Evolutionary conservation across 1,139 yeast species (phyloP), one percentile per base, ranked within the genome.

Genomic region (Hyphopichia fennica): DNA sequence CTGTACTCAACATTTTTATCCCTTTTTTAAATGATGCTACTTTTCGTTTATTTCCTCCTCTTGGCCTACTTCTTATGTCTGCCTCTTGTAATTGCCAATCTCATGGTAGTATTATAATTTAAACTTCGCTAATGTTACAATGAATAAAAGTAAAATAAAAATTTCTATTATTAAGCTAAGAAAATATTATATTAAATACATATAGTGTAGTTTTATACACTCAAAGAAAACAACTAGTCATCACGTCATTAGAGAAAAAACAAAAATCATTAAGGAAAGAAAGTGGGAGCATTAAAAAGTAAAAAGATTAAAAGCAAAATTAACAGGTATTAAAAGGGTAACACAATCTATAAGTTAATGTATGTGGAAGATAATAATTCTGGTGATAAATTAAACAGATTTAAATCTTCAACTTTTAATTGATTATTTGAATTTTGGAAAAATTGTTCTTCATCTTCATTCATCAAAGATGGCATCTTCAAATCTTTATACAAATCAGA

Each of bases 291-390:
- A 28, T 14, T n/a, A 31, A 31, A 31, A 18, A 13, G 17, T 15
- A n/a, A n/a, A n/a, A 29, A 14, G n/a, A 27, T 13, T 13, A 13
- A 29, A 29, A 23, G n/a, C 27, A 8, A 23, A 23, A 23, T 23
- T 8, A 11, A n/a, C n/a, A n/a, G 13, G 14, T 8, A 28, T 28
- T n/a, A 28, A 8, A 8, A 28, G 15, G 8, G 31, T 11, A 8
- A 5, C 34, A 5, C n/a, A 16, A 18, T 35, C 37, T 35, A 35
- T 35, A 35, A 35, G 28, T 27, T 35, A 15, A 34, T 34, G 22
- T 20, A 20, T n/a, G 7, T 25, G 20, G 37, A 35, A 25, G 37
- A 35, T 15, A 35, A 35, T 17, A 35, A 35, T 25, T 35, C 37
- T 23, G 37, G 37, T 4, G 37, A 35, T 15, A 35, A 35, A 13